Evolutionary conservation across 192 early-diverging fungal species (phyloP).

Genomic region (Geranomyces variabilis): DNA sequence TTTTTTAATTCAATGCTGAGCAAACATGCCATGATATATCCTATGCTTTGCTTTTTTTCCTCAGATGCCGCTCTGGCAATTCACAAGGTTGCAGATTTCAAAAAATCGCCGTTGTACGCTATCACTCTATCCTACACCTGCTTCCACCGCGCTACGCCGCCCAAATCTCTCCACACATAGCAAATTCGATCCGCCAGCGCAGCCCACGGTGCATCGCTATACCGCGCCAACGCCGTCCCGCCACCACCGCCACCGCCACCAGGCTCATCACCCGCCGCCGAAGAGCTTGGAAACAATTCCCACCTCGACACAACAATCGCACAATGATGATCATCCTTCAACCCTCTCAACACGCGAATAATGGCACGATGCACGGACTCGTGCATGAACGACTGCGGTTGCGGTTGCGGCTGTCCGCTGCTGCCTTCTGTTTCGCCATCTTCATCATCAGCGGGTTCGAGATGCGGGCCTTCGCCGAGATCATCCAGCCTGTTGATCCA

Average conservation of each 20-base stretch:
- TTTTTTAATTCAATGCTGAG: too few relatives aligned
- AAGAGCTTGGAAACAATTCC: not conserved
- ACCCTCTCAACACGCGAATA: not conserved
- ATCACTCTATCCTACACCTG: not conserved
- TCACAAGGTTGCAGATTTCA: too few relatives aligned
- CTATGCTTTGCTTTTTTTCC: too few relatives aligned
- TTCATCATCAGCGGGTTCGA: not conserved
- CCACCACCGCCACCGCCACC: not conserved
- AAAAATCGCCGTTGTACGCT: too few relatives aligned
- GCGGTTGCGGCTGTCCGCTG: not conserved
- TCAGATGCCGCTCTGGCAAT: too few relatives aligned
- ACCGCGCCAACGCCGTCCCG: not conserved
- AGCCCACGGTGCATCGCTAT: constrained; percentile 1
- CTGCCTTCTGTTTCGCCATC: not conserved
- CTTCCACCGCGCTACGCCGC: not conserved
- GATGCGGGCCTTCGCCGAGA: constrained; percentile 1
- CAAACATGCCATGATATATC: too few relatives aligned
- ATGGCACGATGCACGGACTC: not conserved
- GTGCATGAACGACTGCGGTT: constrained; percentile 10
- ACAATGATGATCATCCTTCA: constrained; percentile 6
- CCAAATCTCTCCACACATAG: not conserved
- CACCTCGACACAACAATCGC: not conserved
- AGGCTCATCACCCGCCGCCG: not conserved
- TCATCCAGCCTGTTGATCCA: constrained; percentile 22
- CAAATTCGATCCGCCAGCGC: not conserved